Percentiles rank a stretch among this genome's conserved stretches.
Evolutionary conservation across 768 basidiomycete genomes (phyloP).

Genomic region (Serendipita sp.): DNA sequence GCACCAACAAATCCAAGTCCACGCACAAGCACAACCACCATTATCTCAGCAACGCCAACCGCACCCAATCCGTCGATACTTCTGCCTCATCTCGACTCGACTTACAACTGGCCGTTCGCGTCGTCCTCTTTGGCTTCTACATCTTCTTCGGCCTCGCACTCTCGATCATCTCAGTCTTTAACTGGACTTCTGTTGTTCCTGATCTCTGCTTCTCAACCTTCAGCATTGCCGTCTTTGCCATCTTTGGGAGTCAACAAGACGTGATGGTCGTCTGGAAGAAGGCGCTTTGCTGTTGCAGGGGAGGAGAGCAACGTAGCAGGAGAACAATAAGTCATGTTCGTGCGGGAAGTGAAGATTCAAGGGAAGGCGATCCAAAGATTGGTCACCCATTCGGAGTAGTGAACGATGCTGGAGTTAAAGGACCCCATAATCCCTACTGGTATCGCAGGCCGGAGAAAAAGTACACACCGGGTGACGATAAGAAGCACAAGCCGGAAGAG

Average conservation of each 20-base stretch:
- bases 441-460: background rate
- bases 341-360: background rate
- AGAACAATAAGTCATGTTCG: background rate
- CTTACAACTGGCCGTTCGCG: slow-evolving; percentile 6
- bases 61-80: background rate
- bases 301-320: background rate
- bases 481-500: background rate
- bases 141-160: slow-evolving; percentile 7
- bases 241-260: slow-evolving; percentile 8
- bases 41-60: background rate
- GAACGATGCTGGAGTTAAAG: background rate
- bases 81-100: background rate
- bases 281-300: background rate
- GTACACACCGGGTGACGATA: background rate
- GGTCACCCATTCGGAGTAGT: background rate
- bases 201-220: slow-evolving; percentile 2
- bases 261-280: slow-evolving; percentile 4
- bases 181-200: slow-evolving; percentile 7
- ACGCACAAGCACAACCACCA: background rate
- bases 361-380: background rate
- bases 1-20: background rate
- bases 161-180: slow-evolving; percentile 2
- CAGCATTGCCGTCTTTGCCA: slow-evolving; percentile 6
- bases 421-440: background rate
- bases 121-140: slow-evolving; percentile 9